Base-by-base conservation (phyloP, 2,329 filamentous ascomycete species). In the Graphium sp. region DNA sequence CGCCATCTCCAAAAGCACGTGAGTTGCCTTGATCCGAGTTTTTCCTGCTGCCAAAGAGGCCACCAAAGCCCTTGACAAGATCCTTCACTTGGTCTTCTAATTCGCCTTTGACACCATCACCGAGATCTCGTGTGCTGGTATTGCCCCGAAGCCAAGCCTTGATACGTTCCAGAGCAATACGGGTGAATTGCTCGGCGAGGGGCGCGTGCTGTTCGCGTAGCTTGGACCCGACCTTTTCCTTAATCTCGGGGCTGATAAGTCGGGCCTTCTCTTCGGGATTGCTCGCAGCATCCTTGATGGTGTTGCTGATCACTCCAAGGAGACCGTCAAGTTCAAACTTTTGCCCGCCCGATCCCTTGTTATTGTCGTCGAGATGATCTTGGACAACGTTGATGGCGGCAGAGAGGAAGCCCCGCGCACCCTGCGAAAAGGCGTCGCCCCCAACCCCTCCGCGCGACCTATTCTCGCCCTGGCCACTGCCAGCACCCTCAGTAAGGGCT, bases 231-330 rank as follows among this genome's bases (percentile, higher is more conserved):
- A 60, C 50, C 26, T 47, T 45, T 14, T 58, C 55, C 37, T 58
- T 59, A 46, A 60, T 59, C 41, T 59, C 56, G 4, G 56, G 56
- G 22, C 46, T 56, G 31, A 60, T 59, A 26, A 48, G 31, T 5
- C 56, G 54, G 0, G 56, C 56, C 31, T 54, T 59, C 26, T 58
- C 56, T 34, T 60, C 56, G 0, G 56, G 56, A 34, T 56, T 56
- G n/a, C 52, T 48, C 2, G 55, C 42, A 9, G 50, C 50, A 11
- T 59, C 56, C 33, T 57, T 58, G 31, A 60, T 46, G 1, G 52
- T 57, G 34, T 44, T 45, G 39, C 53, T 59, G 9, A 60, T 34
- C 0, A 56, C 44, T 2, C 55, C 55, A 1, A 60, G 42, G 2
- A 60, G 44, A 0, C 56, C 56, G n/a, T 55, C 55, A 0, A 60